A percentile compares a stretch with the other conserved stretches of the same genome.
phyloP scores from a whole-genome alignment of 345 rosid species.

The Gossypium stocksii region DNA sequence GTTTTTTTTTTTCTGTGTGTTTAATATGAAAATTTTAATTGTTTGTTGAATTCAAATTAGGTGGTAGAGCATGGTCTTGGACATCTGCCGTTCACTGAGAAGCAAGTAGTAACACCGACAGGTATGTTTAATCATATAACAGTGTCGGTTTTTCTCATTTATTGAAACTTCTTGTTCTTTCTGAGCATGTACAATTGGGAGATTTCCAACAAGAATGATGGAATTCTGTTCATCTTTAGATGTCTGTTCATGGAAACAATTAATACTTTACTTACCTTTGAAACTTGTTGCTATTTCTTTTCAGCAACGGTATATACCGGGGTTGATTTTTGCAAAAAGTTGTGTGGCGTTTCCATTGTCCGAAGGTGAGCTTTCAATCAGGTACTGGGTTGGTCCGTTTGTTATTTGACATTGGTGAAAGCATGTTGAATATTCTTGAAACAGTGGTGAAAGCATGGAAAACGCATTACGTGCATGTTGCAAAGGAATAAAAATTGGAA shows the following conservation, averaged over 20 bases:
- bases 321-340: conserved; percentile 95
- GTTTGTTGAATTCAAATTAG: conserved; percentile 36
- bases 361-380: conserved; percentile 70
- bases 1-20: neutral
- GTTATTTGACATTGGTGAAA: conserved; percentile 3
- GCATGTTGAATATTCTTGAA: too few relatives aligned
- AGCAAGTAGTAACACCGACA: conserved; percentile 93
- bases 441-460: conserved; percentile 99
- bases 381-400: conserved; percentile 28
- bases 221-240: neutral
- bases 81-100: conserved; percentile 90
- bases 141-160: neutral
- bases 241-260: neutral
- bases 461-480: conserved; percentile 94
- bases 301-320: conserved; percentile 79
- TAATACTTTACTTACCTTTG: neutral
- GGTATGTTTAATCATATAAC: conserved; percentile 29
- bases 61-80: conserved; percentile 99
- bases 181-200: neutral
- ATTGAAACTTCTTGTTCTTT: neutral
- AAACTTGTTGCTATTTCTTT: conserved; percentile 14
- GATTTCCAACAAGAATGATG: neutral
- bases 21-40: conserved; percentile 11
- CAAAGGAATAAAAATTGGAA: conserved; percentile 97
- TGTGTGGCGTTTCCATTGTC: conserved; percentile 93